A percentile compares a stretch with the other conserved stretches of the same genome.
These are phyloP conservation scores for Cicer judaicum DNA, from an alignment of 306 rosid species.

Conservation along the genomic window DNA sequence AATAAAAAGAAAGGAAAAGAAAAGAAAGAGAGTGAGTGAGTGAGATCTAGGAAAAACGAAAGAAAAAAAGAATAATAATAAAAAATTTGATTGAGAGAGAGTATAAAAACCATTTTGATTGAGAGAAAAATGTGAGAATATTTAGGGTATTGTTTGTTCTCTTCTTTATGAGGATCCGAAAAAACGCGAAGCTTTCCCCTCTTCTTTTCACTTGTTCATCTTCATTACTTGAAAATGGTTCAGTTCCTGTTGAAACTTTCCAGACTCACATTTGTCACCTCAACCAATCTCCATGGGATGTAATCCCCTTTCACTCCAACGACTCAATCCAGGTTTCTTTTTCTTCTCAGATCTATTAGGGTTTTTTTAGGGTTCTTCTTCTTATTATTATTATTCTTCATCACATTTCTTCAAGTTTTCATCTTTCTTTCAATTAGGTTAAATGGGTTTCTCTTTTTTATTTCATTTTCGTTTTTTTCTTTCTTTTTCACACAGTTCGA, in stretches of 20 bases:
- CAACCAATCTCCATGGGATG: slow-evolving; percentile 94
- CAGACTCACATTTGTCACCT: slow-evolving; percentile 76
- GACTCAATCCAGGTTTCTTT: slow-evolving; percentile 59
- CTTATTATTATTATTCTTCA: not conserved
- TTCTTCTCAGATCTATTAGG: slow-evolving; percentile 35
- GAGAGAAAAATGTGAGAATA: not conserved
- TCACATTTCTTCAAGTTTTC: not conserved
- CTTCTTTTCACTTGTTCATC: slow-evolving; percentile 48
- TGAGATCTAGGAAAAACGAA: slow-evolving; percentile 61
- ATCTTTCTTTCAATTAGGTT: slow-evolving; percentile 54
- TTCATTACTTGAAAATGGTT: slow-evolving; percentile 43
- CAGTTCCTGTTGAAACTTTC: slow-evolving; percentile 44
- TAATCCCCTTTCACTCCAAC: slow-evolving; percentile 49
- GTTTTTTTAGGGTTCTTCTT: slow-evolving; percentile 66
- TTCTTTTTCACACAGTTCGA: slow-evolving; percentile 48
- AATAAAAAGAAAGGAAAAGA: too few relatives aligned
- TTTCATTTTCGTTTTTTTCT: slow-evolving; percentile 38
- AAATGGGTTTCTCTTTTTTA: slow-evolving; percentile 23
- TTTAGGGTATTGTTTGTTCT: not conserved
- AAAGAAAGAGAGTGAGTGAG: not conserved
- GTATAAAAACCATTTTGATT: slow-evolving; percentile 29
- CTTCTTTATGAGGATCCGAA: slow-evolving; percentile 77
- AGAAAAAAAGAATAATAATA: not conserved
- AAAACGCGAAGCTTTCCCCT: slow-evolving; percentile 74
- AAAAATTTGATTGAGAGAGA: not conserved